These are phyloP conservation scores for Tolypocladium amazonense DNA, from an alignment of 2,329 filamentous ascomycete species.

Conservation along the genomic window DNA sequence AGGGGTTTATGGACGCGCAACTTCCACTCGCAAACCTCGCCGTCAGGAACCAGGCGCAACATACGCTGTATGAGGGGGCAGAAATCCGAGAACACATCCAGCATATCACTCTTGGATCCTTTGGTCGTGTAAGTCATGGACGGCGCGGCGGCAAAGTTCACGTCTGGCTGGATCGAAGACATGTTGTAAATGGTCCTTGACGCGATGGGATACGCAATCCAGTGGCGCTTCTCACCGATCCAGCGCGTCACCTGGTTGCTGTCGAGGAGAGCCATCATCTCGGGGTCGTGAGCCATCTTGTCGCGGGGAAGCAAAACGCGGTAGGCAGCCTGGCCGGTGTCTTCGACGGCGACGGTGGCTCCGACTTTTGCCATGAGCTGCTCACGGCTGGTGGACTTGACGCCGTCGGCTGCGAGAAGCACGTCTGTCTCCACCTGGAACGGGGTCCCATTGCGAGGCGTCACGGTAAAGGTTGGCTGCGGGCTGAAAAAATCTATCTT, in stretches of 20 bases:
- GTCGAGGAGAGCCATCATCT: constrained; percentile 57
- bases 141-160: constrained; percentile 46
- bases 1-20: constrained; percentile 48
- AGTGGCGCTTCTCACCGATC: constrained; percentile 66
- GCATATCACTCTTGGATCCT: constrained; percentile 50
- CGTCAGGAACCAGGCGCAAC: constrained; percentile 49
- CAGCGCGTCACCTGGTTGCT: constrained; percentile 59
- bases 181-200: constrained; percentile 57
- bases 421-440: constrained; percentile 44
- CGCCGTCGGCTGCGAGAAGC: constrained; percentile 43
- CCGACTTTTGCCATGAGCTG: constrained; percentile 43
- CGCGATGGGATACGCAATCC: constrained; percentile 67
- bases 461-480: constrained; percentile 47
- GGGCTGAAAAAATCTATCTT: constrained; percentile 49
- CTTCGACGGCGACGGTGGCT: constrained; percentile 44
- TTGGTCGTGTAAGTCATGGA: constrained; percentile 52
- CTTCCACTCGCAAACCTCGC: constrained; percentile 55
- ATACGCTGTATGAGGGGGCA: constrained; percentile 48
- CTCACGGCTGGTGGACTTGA: constrained; percentile 40
- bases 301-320: constrained; percentile 64
- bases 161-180: constrained; percentile 51
- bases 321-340: constrained; percentile 69
- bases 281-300: constrained; percentile 56
- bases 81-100: constrained; percentile 51
- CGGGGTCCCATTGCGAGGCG: constrained; percentile 43